These are phyloP conservation scores for Chlorophyllum brunneum DNA, from an alignment of 768 basidiomycete species.

Conservation along the genomic window DNA sequence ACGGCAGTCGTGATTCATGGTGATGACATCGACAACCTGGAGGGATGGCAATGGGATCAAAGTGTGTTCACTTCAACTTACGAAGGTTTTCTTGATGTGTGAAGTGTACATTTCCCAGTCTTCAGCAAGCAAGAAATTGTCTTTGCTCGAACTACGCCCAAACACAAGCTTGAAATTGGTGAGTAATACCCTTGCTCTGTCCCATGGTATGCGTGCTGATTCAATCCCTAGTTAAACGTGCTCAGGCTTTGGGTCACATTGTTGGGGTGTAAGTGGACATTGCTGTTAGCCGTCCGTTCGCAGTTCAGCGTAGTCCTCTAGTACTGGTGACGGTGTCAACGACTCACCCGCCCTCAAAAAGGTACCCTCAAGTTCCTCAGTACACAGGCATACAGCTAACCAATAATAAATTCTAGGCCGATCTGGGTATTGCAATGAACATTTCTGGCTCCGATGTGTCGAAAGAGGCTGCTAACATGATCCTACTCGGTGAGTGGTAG, in stretches of 20 bases:
- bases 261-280: slow-evolving; percentile 57
- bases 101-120: slow-evolving; percentile 33
- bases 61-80: slow-evolving; percentile 35
- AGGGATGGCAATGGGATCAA: slow-evolving; percentile 75
- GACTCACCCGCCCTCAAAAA: slow-evolving; percentile 70
- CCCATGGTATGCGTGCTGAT: slow-evolving; percentile 1
- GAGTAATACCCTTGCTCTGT: slow-evolving; percentile 12
- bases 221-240: slow-evolving; percentile 51
- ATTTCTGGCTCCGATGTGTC: slow-evolving; percentile 72
- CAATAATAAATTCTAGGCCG: slow-evolving; percentile 37
- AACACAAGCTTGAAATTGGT: slow-evolving; percentile 75
- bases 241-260: slow-evolving; percentile 66
- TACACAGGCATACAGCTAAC: background rate
- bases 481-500: slow-evolving; percentile 48
- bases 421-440: slow-evolving; percentile 74
- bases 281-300: background rate
- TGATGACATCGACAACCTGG: slow-evolving; percentile 60
- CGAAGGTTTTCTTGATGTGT: background rate
- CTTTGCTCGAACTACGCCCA: slow-evolving; percentile 67
- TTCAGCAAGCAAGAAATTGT: slow-evolving; percentile 69
- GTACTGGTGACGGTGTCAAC: slow-evolving; percentile 71
- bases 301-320: slow-evolving; percentile 20
- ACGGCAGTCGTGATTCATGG: slow-evolving; percentile 65
- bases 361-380: slow-evolving; percentile 18
- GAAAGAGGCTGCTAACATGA: slow-evolving; percentile 75